Percentiles rank a stretch among this genome's conserved stretches.
Evolutionary conservation across 306 rosid genomes (phyloP).

Genomic region (Cucurbita moschata): DNA sequence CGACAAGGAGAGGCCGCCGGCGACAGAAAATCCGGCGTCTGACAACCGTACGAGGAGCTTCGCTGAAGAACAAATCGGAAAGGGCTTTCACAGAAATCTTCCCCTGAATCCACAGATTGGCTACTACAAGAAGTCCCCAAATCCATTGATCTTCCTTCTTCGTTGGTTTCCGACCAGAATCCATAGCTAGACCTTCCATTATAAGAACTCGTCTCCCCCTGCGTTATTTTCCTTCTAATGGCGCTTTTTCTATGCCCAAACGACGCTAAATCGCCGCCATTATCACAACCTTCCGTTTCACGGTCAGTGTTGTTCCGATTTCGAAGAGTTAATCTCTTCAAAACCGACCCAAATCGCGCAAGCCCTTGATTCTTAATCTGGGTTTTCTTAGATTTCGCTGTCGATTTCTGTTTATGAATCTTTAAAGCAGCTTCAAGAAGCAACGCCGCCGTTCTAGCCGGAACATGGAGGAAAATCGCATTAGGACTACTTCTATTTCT

Average conservation of each 20-base stretch:
- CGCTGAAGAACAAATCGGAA: conserved; percentile 46
- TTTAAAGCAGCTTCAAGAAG: conserved; percentile 74
- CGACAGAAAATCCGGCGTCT: conserved; percentile 57
- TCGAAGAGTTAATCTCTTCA: conserved; percentile 31
- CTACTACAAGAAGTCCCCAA: conserved; percentile 11
- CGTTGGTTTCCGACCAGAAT: conserved; percentile 10
- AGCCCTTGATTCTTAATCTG: conserved; percentile 21
- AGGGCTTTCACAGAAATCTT: conserved; percentile 47
- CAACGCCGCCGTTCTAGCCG: conserved; percentile 52
- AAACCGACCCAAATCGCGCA: conserved; percentile 50
- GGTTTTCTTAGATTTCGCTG: conserved; percentile 19
- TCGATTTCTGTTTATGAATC: conserved; percentile 48
- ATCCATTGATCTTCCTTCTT: conserved; percentile 5
- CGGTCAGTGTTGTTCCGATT: conserved; percentile 19
- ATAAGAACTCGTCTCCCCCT: background rate
- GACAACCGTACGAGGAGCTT: conserved; percentile 33
- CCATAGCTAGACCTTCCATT: conserved; percentile 12
- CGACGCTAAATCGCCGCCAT: conserved; percentile 22
- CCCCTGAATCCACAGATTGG: conserved; percentile 4
- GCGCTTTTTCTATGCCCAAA: conserved; percentile 8
- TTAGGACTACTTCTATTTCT: conserved; percentile 32
- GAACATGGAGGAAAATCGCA: conserved; percentile 55
- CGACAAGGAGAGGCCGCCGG: conserved; percentile 45
- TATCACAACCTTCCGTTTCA: conserved; percentile 11
- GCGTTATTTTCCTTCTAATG: background rate